Evolutionary conservation across 345 rosid species (phyloP), one percentile per base, ranked within the genome.

Genomic region (Pistacia integerrima): DNA sequence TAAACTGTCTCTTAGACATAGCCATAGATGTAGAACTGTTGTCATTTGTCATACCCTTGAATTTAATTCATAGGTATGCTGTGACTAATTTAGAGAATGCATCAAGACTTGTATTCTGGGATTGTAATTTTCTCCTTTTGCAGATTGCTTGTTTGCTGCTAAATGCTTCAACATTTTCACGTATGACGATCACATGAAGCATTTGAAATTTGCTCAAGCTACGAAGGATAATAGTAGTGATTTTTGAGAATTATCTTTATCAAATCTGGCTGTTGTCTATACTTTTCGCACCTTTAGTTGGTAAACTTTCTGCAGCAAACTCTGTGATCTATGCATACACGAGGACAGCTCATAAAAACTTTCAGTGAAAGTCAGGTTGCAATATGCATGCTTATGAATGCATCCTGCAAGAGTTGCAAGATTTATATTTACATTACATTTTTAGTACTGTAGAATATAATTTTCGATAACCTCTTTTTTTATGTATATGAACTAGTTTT

Each of bases 61-160:
- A 22, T 73, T 44, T 62, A 8, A 1, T 61, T 28, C 6, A 8
- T 28, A 25, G 5, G 14, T 33, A 46, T 72, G 46, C 2, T 46
- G 25, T 41, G 59, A 61, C 18, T 44, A 55, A 14, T 64, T 67
- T 38, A 55, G 20, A 49, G 7, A 55, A 38, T 65, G 54, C 30
- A 18, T 33, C n/a, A 48, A 62, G 25, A 12, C 28, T 17, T 73
- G 49, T 9, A 6, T 73, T 49, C 20, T 12, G n/a, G 59, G 2
- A 62, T 41, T 73, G 69, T 17, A 73, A 60, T 57, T 46, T 62
- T 38, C 64, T 65, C 20, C 22, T 22, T 63, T 56, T 73, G 77
- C 73, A 77, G 77, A 58, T 62, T 74, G 67, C 72, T 70, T 71
- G 22, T 64, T 51, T 56, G 71, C 63, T 25, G 36, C 16, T 33